Conservation (phyloP, 495 filamentous ascomycete genomes). For the Apodospora peruviana region DNA sequence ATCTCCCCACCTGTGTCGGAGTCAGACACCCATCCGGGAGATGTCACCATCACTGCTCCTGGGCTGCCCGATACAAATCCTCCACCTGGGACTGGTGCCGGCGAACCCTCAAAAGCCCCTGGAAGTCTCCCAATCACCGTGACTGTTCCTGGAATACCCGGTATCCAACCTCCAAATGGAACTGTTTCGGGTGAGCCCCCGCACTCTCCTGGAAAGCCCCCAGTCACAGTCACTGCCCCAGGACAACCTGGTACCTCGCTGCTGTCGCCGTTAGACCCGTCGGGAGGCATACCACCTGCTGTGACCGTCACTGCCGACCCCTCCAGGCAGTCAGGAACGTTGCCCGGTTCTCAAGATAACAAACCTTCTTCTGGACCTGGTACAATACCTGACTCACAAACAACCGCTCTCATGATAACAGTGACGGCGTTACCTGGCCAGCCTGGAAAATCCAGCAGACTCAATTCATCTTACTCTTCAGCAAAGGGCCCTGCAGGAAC, state of each 20-base stretch:
- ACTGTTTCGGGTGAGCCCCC: not conserved
- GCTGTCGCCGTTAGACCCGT: too few species aligned
- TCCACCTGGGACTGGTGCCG: not conserved
- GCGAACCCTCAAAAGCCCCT: not conserved
- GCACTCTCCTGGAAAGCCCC: not conserved
- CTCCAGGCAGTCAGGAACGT: not conserved
- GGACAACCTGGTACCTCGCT: not conserved
- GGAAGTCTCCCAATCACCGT: too few species aligned
- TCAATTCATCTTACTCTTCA: not conserved
- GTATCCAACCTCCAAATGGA: not conserved
- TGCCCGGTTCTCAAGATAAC: not conserved
- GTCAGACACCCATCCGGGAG: not conserved
- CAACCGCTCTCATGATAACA: too few species aligned
- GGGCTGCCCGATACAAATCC: not conserved
- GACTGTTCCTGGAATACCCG: not conserved
- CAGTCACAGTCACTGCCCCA: not conserved
- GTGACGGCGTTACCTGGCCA: too few species aligned
- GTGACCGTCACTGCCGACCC: slow-evolving; percentile 1
- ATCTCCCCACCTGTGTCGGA: not conserved
- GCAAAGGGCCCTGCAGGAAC: not conserved
- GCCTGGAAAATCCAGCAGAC: not conserved
- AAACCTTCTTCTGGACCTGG: too few species aligned
- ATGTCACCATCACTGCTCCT: slow-evolving; percentile 9
- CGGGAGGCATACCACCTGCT: not conserved
- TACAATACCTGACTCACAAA: too few species aligned